Evolutionary conservation across 306 rosid genomes (phyloP).

Genomic region (Ceratonia siliqua): DNA sequence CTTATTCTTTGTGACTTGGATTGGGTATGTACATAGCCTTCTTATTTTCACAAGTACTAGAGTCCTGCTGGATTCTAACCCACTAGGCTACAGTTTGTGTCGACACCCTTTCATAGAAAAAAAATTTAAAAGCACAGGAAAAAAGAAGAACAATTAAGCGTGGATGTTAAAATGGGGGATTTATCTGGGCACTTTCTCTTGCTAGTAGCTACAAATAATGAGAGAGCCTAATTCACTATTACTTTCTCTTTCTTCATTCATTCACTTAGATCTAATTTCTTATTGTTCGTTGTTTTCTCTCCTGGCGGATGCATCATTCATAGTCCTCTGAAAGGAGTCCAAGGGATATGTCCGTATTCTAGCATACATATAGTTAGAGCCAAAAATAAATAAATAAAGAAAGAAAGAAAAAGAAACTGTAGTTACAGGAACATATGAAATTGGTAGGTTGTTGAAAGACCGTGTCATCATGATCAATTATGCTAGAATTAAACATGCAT

Average conservation of each 20-base stretch:
- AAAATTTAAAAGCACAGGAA: background rate
- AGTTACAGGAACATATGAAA: too few species aligned
- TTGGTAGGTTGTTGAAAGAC: too few species aligned
- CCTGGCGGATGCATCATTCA: background rate
- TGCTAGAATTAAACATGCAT: background rate
- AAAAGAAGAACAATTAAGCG: background rate
- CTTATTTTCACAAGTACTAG: background rate
- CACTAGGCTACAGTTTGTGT: slow-evolving; percentile 31
- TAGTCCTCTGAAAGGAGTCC: background rate
- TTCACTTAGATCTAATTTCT: background rate
- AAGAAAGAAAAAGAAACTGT: too few species aligned
- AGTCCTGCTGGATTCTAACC: slow-evolving; percentile 9
- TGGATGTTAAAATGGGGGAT: background rate
- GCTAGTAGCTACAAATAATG: slow-evolving; percentile 17
- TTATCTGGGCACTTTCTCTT: background rate
- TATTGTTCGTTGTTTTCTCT: background rate
- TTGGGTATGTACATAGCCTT: slow-evolving; percentile 4
- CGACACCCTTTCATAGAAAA: background rate
- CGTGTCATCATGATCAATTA: background rate
- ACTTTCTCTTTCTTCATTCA: background rate
- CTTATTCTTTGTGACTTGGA: slow-evolving; percentile 27
- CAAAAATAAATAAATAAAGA: too few species aligned
- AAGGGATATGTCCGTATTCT: background rate
- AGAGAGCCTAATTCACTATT: background rate
- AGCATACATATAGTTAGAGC: too few species aligned